A percentile compares a stretch with the other conserved stretches of the same genome.
Evolutionary conservation across 2,329 filamentous ascomycete species (phyloP).

Genomic region (Colletotrichum sp.): DNA sequence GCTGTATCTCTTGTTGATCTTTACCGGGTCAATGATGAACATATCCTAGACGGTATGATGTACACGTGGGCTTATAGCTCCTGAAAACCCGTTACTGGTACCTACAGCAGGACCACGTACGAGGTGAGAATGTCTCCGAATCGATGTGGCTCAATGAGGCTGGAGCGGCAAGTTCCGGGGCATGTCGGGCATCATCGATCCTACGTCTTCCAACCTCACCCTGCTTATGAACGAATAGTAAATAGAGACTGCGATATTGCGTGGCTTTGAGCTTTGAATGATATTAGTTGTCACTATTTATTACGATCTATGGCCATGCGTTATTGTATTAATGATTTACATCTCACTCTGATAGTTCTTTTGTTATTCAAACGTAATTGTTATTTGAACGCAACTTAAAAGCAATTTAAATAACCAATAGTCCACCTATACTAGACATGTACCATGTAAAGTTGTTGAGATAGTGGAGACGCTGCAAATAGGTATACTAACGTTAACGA

Average conservation of each 20-base stretch:
- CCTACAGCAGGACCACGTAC: background rate
- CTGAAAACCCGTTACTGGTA: rapidly evolving
- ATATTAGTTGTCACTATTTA: background rate
- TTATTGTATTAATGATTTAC: too few relatives aligned
- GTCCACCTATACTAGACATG: too few relatives aligned
- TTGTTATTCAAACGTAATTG: too few relatives aligned
- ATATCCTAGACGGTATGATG: background rate
- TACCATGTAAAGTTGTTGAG: too few relatives aligned
- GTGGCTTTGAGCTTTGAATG: background rate
- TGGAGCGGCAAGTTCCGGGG: background rate
- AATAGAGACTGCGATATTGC: background rate
- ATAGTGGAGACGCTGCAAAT: too few relatives aligned
- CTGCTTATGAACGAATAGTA: background rate
- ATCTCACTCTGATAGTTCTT: too few relatives aligned
- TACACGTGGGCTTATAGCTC: background rate
- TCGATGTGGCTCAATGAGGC: background rate
- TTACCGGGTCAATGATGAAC: background rate
- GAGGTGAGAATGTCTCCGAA: background rate
- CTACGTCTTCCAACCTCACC: background rate
- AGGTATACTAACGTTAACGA: too few relatives aligned
- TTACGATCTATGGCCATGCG: too few relatives aligned
- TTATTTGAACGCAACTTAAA: too few relatives aligned
- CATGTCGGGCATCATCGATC: rapidly evolving
- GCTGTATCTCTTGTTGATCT: background rate
- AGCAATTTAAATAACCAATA: too few relatives aligned